Evolutionary conservation across 2,329 filamentous ascomycete species (phyloP).

Genomic region (Nigrospora oryzae): DNA sequence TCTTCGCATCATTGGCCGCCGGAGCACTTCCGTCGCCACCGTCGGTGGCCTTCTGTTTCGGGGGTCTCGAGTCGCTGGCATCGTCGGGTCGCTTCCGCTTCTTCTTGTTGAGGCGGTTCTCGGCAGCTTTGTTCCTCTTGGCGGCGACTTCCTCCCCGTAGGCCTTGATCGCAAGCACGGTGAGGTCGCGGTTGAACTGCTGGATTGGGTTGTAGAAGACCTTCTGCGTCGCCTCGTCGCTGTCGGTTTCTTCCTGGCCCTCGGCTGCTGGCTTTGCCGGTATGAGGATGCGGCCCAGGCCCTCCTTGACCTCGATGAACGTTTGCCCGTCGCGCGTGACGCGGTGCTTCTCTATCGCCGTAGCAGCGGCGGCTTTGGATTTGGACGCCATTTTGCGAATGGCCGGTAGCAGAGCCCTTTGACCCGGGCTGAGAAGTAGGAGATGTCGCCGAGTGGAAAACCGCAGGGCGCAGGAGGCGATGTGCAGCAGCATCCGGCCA

Average conservation of each 20-base stretch:
- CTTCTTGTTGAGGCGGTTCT: conserved; percentile 33
- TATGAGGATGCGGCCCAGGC: conserved; percentile 48
- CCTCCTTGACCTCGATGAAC: conserved; percentile 45
- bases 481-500: too few species aligned
- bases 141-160: conserved; percentile 65
- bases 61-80: conserved; percentile 5
- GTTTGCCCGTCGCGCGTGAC: conserved; percentile 35
- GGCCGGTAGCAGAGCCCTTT: conserved; percentile 7
- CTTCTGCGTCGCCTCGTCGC: conserved; percentile 57
- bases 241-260: conserved; percentile 20
- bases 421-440: neutral
- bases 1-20: neutral
- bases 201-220: conserved; percentile 99
- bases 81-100: conserved; percentile 27
- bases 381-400: conserved; percentile 17
- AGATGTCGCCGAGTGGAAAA: conserved; percentile 1
- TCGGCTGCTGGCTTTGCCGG: conserved; percentile 30
- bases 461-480: neutral
- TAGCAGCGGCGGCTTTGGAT: conserved; percentile 9
- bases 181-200: conserved; percentile 95
- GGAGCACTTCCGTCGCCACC: conserved; percentile 1
- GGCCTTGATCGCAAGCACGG: conserved; percentile 82
- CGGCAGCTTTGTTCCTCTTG: conserved; percentile 31
- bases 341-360: conserved; percentile 20
- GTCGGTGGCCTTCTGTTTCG: too few species aligned